These are phyloP conservation scores for Paramyrothecium roridum DNA, from an alignment of 2,329 filamentous ascomycete species.

Conservation along the genomic window DNA sequence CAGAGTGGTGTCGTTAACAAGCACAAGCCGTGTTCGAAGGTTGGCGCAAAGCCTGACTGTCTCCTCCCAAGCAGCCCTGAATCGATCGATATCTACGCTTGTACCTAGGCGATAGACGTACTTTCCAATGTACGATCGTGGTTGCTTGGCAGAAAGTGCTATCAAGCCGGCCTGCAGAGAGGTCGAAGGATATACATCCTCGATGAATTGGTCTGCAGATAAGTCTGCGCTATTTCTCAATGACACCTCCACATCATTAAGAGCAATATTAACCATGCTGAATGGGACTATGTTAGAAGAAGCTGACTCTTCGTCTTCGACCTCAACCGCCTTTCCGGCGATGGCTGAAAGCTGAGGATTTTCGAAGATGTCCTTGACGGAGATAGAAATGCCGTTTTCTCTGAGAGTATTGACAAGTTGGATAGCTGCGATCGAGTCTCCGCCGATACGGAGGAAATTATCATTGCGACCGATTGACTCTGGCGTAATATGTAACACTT, in stretches of 20 bases:
- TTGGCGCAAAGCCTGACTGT: not conserved
- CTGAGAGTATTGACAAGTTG: conserved; percentile 36
- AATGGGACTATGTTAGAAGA: too few relatives aligned
- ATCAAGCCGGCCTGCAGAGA: conserved; percentile 2
- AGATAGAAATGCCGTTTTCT: conserved; percentile 28
- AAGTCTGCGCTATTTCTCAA: too few relatives aligned
- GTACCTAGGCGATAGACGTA: not conserved
- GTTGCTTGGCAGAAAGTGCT: not conserved
- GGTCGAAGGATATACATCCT: conserved; percentile 3
- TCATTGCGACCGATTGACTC: conserved; percentile 25
- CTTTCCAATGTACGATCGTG: not conserved
- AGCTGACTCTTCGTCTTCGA: too few relatives aligned
- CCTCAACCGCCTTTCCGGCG: not conserved
- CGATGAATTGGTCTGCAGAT: not conserved
- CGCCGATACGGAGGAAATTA: conserved; percentile 39
- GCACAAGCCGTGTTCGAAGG: conserved; percentile 1
- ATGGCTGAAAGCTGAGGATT: conserved; percentile 30
- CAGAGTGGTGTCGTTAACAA: not conserved
- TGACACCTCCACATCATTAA: too few relatives aligned
- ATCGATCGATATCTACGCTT: not conserved
- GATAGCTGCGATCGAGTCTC: conserved; percentile 45
- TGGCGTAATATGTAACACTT: conserved; percentile 23
- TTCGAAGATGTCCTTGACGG: conserved; percentile 36
- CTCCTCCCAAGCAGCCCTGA: conserved; percentile 1
- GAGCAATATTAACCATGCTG: too few relatives aligned